Conservation (phyloP, 2,329 filamentous ascomycete genomes). For the Monilinia fructigena region DNA sequence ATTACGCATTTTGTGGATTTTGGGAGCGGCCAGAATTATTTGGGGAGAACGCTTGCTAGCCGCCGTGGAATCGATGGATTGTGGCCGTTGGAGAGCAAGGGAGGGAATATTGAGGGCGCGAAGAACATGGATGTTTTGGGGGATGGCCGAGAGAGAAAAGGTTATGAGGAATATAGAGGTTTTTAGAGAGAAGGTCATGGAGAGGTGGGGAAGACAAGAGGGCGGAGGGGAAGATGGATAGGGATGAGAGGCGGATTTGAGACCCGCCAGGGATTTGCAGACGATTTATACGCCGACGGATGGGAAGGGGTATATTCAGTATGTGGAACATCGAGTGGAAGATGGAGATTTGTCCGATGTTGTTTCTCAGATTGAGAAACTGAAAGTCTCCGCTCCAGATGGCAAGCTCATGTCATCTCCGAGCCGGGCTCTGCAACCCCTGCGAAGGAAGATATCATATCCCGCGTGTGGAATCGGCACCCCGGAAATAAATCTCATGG, state of each 20-base stretch:
- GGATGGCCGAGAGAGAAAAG: conserved; percentile 68
- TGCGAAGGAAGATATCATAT: not conserved
- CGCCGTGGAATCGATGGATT: conserved; percentile 82
- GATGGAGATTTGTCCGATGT: conserved; percentile 70
- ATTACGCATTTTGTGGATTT: conserved; percentile 94
- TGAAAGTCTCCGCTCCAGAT: conserved; percentile 34
- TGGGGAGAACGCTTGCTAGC: conserved; percentile 82
- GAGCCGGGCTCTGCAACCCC: not conserved
- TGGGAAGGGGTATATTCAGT: conserved; percentile 70
- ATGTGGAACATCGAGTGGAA: conserved; percentile 71
- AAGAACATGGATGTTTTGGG: conserved; percentile 81
- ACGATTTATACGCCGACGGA: conserved; percentile 56
- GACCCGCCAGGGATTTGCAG: conserved; percentile 51
- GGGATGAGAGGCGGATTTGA: conserved; percentile 46
- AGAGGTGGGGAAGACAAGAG: conserved; percentile 37
- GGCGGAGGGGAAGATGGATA: conserved; percentile 23
- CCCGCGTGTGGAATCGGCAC: not conserved
- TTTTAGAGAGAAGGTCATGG: conserved; percentile 50
- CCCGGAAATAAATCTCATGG: conserved; percentile 59
- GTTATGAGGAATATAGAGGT: conserved; percentile 80
- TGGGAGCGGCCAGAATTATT: conserved; percentile 94
- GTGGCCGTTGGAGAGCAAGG: conserved; percentile 87
- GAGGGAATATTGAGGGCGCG: conserved; percentile 83
- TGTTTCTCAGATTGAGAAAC: conserved; percentile 58
- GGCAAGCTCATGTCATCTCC: conserved; percentile 4